Evolutionary conservation across 768 basidiomycete species (phyloP), one percentile per base, ranked within the genome.

Genomic region (Gloeopeniophorella convolvens): DNA sequence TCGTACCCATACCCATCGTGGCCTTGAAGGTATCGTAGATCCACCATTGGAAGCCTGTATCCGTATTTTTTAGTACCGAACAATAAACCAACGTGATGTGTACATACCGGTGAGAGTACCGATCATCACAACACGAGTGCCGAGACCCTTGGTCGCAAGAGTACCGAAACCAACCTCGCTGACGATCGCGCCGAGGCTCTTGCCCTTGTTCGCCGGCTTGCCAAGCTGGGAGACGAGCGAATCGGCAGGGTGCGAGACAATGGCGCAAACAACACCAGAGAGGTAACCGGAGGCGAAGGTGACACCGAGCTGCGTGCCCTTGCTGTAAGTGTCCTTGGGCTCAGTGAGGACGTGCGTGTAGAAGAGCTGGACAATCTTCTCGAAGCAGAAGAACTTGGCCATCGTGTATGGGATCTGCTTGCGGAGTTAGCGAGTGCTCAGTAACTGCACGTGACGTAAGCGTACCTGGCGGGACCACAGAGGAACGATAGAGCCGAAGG

Each of bases 361-460:
- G 75, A 94, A 93, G 60, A 87, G 66, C 63, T 82, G 76, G 66
- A 86, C 89, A 60, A 87, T 86, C 76, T 84, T 83, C 68, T 93
- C 90, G 68, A 84, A 94, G 79, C 89, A 91, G 80, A 80, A 90
- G 81, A 96, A 96, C 72, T 96, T 96, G 75, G 92, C 92, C 92
- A 96, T 94, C 63, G 93, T 96, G 77, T 96, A 96, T 46, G 93
- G 93, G 63, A 95, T 92, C 86, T 95, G 67, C 46, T 54, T 5
- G 15, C 0, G 43, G 26, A 28, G 6, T 48, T 37, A n/a, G 2
- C 27, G 28, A 27, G 57, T n/a, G 42, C 46, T 33, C 4, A 42
- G 15, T 6, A 15, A 9, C 3, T 4, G 7, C 10, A 3, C 3
- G 23, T 18, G 30, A 35, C 3, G 30, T n/a, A 45, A 31, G 60